A percentile compares a stretch with the other conserved stretches of the same genome.
These are phyloP conservation scores for Breynia disticha DNA, from an alignment of 441 rosid species.

Conservation along the genomic window DNA sequence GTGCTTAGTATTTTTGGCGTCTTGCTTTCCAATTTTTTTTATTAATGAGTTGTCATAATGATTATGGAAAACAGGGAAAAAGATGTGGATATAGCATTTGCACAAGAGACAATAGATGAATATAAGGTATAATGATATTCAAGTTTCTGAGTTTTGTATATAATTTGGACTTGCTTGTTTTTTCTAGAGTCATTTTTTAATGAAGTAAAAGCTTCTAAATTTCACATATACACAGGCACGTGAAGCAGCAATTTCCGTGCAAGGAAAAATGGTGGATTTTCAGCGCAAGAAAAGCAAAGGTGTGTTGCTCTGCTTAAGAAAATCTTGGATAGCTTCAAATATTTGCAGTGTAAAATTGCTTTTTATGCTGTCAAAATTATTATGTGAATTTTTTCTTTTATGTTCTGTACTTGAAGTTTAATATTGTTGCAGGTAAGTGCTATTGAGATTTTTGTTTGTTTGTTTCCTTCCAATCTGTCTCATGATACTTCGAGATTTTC, in stretches of 20 bases:
- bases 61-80: slow-evolving; percentile 65
- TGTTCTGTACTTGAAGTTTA: no score
- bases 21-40: no score
- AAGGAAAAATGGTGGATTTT: slow-evolving; percentile 84
- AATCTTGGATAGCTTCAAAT: neutral
- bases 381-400: no score
- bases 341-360: no score
- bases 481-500: no score
- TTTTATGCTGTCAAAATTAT: no score
- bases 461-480: no score
- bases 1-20: no score
- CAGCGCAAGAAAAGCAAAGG: slow-evolving; percentile 98
- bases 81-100: slow-evolving; percentile 82
- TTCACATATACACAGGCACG: slow-evolving; percentile 48
- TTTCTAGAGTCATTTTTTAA: neutral
- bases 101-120: slow-evolving; percentile 95
- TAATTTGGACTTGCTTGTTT: neutral
- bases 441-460: no score
- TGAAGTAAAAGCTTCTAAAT: neutral
- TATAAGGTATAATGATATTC: slow-evolving; percentile 52
- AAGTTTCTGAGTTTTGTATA: slow-evolving; percentile 9
- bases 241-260: slow-evolving; percentile 82
- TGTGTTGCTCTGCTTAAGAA: slow-evolving; percentile 20
- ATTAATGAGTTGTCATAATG: slow-evolving; percentile 3
- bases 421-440: no score